Evolutionary conservation across 192 early-diverging fungal genomes (phyloP).

Genomic region (Rhizophagus prolifer): DNA sequence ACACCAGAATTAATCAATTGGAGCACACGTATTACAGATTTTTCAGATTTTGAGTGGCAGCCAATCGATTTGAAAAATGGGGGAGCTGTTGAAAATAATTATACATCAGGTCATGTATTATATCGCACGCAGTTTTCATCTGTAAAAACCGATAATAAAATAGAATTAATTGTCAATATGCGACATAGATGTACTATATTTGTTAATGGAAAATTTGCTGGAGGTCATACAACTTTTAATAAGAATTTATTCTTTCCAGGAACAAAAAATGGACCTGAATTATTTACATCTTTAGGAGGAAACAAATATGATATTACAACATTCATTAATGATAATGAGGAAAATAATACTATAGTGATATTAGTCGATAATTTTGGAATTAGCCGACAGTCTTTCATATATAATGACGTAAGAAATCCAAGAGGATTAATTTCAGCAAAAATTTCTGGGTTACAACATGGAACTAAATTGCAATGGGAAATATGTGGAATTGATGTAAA

Average conservation of each 20-base stretch:
- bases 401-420: conserved; percentile 75
- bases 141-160: conserved; percentile 31
- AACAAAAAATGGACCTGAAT: conserved; percentile 73
- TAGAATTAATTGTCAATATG: conserved; percentile 63
- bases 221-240: conserved; percentile 79
- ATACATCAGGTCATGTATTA: conserved; percentile 21
- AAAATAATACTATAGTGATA: conserved; percentile 69
- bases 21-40: conserved; percentile 33
- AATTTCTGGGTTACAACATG: conserved; percentile 52
- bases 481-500: conserved; percentile 76
- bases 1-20: conserved; percentile 29
- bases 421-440: conserved; percentile 70
- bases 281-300: conserved; percentile 49
- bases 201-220: conserved; percentile 70
- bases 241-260: conserved; percentile 54
- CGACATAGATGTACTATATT: conserved; percentile 71
- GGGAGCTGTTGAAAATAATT: conserved; percentile 13
- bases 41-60: conserved; percentile 36
- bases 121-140: conserved; percentile 18
- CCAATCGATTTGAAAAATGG: conserved; percentile 32
- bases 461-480: conserved; percentile 59
- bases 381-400: conserved; percentile 63
- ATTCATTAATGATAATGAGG: conserved; percentile 35
- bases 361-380: conserved; percentile 78
- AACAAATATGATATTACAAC: conserved; percentile 58